phyloP scores from a whole-genome alignment of 1,139 yeast genomes.

The Geotrichum siamense region DNA sequence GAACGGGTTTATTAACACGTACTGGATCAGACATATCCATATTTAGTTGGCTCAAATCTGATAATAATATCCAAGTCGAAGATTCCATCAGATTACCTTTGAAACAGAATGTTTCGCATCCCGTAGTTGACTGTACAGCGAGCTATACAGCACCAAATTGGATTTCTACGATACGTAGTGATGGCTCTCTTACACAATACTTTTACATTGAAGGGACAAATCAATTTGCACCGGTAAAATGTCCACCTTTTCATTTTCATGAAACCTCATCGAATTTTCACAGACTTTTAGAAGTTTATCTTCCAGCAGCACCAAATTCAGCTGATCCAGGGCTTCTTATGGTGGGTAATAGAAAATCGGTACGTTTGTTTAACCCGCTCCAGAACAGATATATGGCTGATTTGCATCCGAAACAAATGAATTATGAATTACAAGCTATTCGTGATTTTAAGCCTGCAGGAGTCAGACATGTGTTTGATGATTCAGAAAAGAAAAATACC shows the following conservation, averaged over 20 bases:
- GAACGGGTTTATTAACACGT: slow-evolving; percentile 10
- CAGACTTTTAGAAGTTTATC: slow-evolving; percentile 7
- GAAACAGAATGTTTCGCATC: slow-evolving; percentile 6
- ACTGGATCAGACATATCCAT: slow-evolving; percentile 12
- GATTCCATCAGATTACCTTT: slow-evolving; percentile 7
- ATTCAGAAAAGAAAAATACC: not conserved
- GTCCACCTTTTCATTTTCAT: slow-evolving; percentile 9
- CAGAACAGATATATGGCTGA: slow-evolving; percentile 9
- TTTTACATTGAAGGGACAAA: not conserved
- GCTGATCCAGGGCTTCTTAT: slow-evolving; percentile 7
- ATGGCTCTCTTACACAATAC: slow-evolving; percentile 12
- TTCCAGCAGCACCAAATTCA: not conserved
- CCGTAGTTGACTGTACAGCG: slow-evolving; percentile 14
- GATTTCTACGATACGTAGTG: slow-evolving; percentile 13
- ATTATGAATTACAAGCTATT: slow-evolving; percentile 5
- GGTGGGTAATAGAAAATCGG: slow-evolving; percentile 15
- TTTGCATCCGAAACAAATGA: slow-evolving; percentile 6
- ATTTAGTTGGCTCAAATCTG: slow-evolving; percentile 6
- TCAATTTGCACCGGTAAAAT: slow-evolving; percentile 7
- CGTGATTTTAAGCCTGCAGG: slow-evolving; percentile 16
- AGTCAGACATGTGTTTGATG: slow-evolving; percentile 8
- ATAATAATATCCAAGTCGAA: slow-evolving; percentile 1
- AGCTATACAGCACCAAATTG: slow-evolving; percentile 1
- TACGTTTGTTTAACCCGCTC: slow-evolving; percentile 6
- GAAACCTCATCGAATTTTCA: slow-evolving; percentile 15